Percentiles rank a stretch among this genome's conserved stretches.
Conservation (phyloP, 2,329 filamentous ascomycete species). For the Zymoseptoria ardabiliae region DNA sequence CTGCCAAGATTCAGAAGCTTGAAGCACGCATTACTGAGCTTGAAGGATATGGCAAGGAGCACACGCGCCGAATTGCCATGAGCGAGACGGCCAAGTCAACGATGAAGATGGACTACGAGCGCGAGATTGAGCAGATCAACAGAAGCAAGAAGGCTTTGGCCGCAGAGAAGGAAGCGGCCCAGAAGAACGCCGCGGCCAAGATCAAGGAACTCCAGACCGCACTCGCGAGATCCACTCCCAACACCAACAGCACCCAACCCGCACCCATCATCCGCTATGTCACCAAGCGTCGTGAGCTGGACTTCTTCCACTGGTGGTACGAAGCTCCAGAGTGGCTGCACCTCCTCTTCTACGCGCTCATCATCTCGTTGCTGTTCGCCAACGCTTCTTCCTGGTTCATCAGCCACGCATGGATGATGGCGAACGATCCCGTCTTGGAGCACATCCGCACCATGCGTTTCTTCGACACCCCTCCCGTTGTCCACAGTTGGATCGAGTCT, state of each 20-base stretch:
- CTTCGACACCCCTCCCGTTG: neutral
- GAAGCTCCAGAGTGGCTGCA: neutral
- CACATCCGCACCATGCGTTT: neutral
- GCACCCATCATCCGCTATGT: neutral
- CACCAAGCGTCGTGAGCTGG: neutral
- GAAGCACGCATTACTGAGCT: neutral
- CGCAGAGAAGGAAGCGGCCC: neutral
- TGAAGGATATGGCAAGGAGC: neutral
- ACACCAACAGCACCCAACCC: neutral
- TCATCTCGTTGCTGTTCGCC: neutral
- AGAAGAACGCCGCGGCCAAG: neutral
- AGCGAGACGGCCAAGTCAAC: neutral
- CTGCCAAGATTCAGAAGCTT: neutral
- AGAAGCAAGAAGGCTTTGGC: neutral
- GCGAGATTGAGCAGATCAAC: neutral
- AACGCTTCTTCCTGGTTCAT: neutral
- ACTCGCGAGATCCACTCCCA: neutral
- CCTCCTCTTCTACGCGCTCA: neutral
- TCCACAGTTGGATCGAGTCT: neutral
- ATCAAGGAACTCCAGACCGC: neutral
- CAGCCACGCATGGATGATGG: neutral
- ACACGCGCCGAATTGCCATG: neutral
- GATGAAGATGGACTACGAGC: neutral
- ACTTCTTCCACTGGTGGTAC: neutral
- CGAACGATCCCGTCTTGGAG: neutral